phyloP scores from a whole-genome alignment of 345 rosid genomes.

The Brassica nigra region DNA sequence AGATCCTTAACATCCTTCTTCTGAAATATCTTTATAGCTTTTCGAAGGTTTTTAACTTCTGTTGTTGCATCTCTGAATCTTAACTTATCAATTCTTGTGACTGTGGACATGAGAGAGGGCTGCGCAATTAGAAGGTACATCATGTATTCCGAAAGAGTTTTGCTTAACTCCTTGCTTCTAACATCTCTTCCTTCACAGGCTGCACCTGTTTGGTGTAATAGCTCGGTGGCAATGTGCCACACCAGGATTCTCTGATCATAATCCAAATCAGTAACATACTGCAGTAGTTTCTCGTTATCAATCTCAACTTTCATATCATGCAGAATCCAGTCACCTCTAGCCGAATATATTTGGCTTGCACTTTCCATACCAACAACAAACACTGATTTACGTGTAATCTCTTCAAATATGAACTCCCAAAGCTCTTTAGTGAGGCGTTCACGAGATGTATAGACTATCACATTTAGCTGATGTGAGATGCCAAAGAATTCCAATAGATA shows the following conservation, averaged over 20 bases:
- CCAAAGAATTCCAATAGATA: conserved; percentile 23
- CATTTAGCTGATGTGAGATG: conserved; percentile 35
- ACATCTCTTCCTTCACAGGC: not conserved
- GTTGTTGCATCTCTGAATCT: conserved; percentile 49
- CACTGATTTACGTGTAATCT: conserved; percentile 35
- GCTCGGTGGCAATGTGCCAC: conserved; percentile 63
- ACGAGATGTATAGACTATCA: conserved; percentile 29
- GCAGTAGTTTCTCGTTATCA: conserved; percentile 5
- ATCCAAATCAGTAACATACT: conserved; percentile 27
- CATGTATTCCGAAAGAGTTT: conserved; percentile 58
- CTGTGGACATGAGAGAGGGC: conserved; percentile 49
- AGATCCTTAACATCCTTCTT: conserved; percentile 10
- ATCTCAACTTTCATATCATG: not conserved
- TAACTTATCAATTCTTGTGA: conserved; percentile 48
- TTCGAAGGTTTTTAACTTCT: conserved; percentile 20
- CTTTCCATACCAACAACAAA: conserved; percentile 39
- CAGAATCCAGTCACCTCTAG: conserved; percentile 56
- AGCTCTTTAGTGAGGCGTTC: conserved; percentile 45
- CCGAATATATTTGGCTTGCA: conserved; percentile 40
- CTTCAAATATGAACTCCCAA: conserved; percentile 49
- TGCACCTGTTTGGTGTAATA: conserved; percentile 33
- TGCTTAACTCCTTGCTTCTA: conserved; percentile 29
- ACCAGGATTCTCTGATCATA: conserved; percentile 46
- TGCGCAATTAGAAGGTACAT: conserved; percentile 50
- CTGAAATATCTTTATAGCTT: conserved; percentile 30